Percentiles rank a stretch among this genome's conserved stretches.
phyloP scores from a whole-genome alignment of 2,329 filamentous ascomycete genomes.

The Monilinia polystroma region DNA sequence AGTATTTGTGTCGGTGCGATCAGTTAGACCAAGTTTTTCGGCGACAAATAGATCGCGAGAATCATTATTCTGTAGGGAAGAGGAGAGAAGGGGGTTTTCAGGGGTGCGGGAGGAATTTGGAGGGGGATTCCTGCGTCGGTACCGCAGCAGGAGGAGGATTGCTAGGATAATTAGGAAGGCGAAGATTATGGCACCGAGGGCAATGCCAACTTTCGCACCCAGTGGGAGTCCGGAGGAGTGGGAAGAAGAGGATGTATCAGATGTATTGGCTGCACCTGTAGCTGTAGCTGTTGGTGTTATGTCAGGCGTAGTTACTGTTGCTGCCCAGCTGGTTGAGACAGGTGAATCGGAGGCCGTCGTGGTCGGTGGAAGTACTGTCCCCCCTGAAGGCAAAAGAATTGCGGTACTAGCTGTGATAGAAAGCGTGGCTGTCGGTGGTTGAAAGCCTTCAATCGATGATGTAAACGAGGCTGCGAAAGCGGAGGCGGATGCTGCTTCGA shows the following conservation, averaged over 20 bases:
- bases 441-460: too few species aligned
- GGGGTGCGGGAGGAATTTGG: slow-evolving; percentile 13
- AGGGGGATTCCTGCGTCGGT: slow-evolving; percentile 8
- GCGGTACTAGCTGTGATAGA: too few species aligned
- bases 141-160: slow-evolving; percentile 7
- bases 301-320: slow-evolving; percentile 5
- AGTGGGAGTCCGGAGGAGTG: slow-evolving; percentile 10
- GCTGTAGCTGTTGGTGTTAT: neutral
- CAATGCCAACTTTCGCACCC: slow-evolving; percentile 22
- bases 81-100: slow-evolving; percentile 10
- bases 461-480: too few species aligned
- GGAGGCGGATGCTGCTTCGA: too few species aligned
- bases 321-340: neutral
- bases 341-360: too few species aligned
- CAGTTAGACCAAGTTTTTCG: neutral
- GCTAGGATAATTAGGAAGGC: slow-evolving; percentile 9
- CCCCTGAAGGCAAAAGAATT: too few species aligned
- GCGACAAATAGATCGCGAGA: neutral
- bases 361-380: too few species aligned
- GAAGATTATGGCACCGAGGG: slow-evolving; percentile 9
- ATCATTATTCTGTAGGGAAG: slow-evolving; percentile 11
- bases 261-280: neutral
- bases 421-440: too few species aligned
- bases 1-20: slow-evolving; percentile 12
- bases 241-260: neutral